Evolutionary conservation across 495 filamentous ascomycete genomes (phyloP).

Genomic region (Oidiodendron maius): DNA sequence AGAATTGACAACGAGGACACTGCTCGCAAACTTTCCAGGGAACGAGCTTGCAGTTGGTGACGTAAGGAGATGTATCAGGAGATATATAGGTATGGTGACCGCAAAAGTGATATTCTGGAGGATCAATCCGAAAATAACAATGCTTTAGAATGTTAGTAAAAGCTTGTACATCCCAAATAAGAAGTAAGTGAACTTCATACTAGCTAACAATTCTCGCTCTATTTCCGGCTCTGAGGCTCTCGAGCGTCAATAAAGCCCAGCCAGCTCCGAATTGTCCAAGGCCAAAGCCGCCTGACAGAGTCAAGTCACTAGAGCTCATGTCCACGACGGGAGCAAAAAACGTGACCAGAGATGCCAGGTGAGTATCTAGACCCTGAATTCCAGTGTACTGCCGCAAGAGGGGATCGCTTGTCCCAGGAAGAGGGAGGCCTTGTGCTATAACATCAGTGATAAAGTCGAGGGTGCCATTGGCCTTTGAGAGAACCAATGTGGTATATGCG

Average conservation of each 20-base stretch:
- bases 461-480: conserved; percentile 36
- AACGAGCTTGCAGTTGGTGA: conserved; percentile 40
- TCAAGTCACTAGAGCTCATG: conserved; percentile 36
- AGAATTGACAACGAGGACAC: conserved; percentile 37
- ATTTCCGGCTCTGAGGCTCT: conserved; percentile 51
- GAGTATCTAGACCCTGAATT: conserved; percentile 37
- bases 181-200: conserved; percentile 28
- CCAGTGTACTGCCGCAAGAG: conserved; percentile 46
- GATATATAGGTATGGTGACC: conserved; percentile 45
- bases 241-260: conserved; percentile 50
- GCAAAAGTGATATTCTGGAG: conserved; percentile 51
- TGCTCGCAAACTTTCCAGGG: conserved; percentile 34
- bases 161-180: too few species aligned
- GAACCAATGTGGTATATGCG: conserved; percentile 37
- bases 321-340: conserved; percentile 55
- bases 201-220: conserved; percentile 43
- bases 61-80: conserved; percentile 44
- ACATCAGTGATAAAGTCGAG: conserved; percentile 17
- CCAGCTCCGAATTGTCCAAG: conserved; percentile 48
- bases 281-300: conserved; percentile 43
- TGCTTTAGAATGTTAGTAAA: conserved; percentile 23
- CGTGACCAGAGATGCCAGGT: conserved; percentile 38
- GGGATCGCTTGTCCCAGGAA: conserved; percentile 30
- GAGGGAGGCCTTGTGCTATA: conserved; percentile 24
- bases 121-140: conserved; percentile 42